phyloP scores from a whole-genome alignment of 2,329 filamentous ascomycete genomes.

The Nigrograna mackinnonii region DNA sequence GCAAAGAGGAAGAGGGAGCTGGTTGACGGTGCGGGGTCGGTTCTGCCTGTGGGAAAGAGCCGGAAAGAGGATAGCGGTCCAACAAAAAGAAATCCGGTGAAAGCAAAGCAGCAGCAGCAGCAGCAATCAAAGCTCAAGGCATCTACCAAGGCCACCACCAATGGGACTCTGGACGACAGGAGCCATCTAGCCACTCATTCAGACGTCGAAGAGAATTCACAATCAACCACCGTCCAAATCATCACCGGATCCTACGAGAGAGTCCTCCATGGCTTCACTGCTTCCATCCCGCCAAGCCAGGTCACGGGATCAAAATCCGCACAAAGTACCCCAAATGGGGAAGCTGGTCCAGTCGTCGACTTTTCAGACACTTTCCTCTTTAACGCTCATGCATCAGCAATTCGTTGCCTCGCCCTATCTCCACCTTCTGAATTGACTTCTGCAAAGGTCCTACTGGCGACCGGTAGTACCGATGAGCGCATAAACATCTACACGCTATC shows the following conservation, averaged over 20 bases:
- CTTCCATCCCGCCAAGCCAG: constrained; percentile 59
- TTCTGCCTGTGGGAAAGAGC: constrained; percentile 26
- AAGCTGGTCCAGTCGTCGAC: constrained; percentile 48
- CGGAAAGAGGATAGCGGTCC: constrained; percentile 21
- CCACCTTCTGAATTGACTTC: constrained; percentile 68
- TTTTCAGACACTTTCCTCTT: constrained; percentile 96
- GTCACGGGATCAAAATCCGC: constrained; percentile 26
- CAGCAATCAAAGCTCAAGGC: neutral
- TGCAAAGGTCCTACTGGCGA: constrained; percentile 88
- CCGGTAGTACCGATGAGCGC: constrained; percentile 88
- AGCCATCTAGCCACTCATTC: no score
- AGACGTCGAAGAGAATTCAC: no score
- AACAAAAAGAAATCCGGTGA: constrained; percentile 13
- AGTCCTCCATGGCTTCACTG: constrained; percentile 86
- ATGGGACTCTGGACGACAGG: no score
- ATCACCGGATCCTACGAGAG: constrained; percentile 93
- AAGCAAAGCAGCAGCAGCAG: neutral
- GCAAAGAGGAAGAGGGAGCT: constrained; percentile 40
- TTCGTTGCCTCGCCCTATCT: constrained; percentile 86
- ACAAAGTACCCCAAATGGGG: constrained; percentile 19
- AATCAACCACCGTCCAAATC: constrained; percentile 70
- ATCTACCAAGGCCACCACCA: no score
- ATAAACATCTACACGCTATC: constrained; percentile 95
- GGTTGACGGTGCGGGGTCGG: constrained; percentile 16
- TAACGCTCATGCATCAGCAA: constrained; percentile 87